A percentile compares a stretch with the other conserved stretches of the same genome.
These are phyloP conservation scores for Metschnikowia hibisci DNA, from an alignment of 805 yeast species.

Conservation along the genomic window DNA sequence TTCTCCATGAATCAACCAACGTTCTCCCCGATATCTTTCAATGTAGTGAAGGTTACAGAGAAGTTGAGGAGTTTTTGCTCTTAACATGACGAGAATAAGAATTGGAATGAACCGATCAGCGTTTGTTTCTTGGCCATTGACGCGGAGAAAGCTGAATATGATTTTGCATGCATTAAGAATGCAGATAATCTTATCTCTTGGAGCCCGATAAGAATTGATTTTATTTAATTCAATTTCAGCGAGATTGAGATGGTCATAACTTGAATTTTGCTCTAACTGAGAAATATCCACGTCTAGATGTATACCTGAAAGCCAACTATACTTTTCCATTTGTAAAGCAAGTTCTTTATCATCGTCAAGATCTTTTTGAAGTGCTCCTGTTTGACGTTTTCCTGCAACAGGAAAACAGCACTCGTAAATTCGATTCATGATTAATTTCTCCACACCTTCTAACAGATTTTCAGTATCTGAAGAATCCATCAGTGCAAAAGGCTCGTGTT, in stretches of 20 bases:
- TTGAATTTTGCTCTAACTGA: constrained; percentile 32
- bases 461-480: constrained; percentile 54
- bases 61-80: constrained; percentile 61
- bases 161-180: constrained; percentile 89
- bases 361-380: constrained; percentile 47
- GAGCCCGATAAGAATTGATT: constrained; percentile 82
- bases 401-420: constrained; percentile 75
- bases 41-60: constrained; percentile 79
- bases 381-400: constrained; percentile 52
- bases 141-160: constrained; percentile 80
- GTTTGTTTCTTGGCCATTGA: constrained; percentile 63
- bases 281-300: constrained; percentile 70
- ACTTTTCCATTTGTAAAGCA: constrained; percentile 51
- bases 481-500: constrained; percentile 69
- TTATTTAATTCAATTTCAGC: constrained; percentile 75
- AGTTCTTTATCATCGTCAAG: constrained; percentile 55
- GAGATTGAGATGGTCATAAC: constrained; percentile 45
- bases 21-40: constrained; percentile 75
- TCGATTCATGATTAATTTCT: constrained; percentile 86
- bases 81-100: constrained; percentile 71
- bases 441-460: constrained; percentile 87
- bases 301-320: constrained; percentile 64
- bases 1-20: constrained; percentile 74
- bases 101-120: constrained; percentile 96
- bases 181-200: constrained; percentile 91